Evolutionary conservation across 1,284 basidiomycete species (phyloP), one percentile per base, ranked within the genome.

Genomic region (Butyriboletus pseudospeciosus): DNA sequence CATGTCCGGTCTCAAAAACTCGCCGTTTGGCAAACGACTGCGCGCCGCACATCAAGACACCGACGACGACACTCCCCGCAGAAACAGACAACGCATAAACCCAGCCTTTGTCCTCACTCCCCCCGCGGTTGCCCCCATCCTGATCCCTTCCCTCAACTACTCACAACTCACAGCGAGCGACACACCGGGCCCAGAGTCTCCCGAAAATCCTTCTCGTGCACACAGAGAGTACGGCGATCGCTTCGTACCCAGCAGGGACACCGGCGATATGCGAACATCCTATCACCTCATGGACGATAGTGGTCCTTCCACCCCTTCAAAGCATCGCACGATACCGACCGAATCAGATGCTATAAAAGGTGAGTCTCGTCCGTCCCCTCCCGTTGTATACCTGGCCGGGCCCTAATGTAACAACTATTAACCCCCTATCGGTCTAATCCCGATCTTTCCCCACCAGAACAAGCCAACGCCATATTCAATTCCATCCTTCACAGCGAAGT

Each of bases 321-420:
- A 83, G 75, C 79, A 75, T 64, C 77, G 83, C 58, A 80, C 87
- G 53, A 90, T 90, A 58, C 87, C 87, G 7, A 81, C 83, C 12
- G 88, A 90, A 66, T 87, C 85, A 0, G 87, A 90, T 70, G 87
- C 87, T 37, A 75, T 84, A 52, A 88, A 87, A 76, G 85, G 84
- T 86, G 49, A 46, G 74, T 73, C 26, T 42, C 37, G 7, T 51
- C 26, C 50, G 36, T 44, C 5, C 12, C 23, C 14, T 43, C 16
- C 14, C 12, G n/a, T 53, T 34, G 14, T 14, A 36, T 23, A 4
- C 20, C 47, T 54, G 36, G 56, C 45, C 32, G 17, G 26, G 17
- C 12, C 17, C 52, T 49, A 7, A 60, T 34, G 10, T 42, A 32
- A 40, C 30, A 7, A 42, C 28, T 7, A 16, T 46, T 26, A 17